A percentile compares a stretch with the other conserved stretches of the same genome.
Conservation (phyloP, 1,284 basidiomycete species). For the Lentinus polychrous region DNA sequence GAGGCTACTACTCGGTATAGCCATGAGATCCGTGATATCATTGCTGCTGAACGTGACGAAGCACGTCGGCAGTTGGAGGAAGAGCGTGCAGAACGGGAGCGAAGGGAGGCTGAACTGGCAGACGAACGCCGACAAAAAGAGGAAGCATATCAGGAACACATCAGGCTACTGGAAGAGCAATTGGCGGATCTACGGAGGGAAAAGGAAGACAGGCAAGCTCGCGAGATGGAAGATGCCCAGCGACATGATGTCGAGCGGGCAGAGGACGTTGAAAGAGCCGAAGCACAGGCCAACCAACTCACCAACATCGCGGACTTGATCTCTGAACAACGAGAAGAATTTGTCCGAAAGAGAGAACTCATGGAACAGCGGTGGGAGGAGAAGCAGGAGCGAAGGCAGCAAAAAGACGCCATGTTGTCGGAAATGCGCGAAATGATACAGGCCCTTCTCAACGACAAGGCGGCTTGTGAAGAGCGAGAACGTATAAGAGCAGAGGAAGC, state of each 20-base stretch:
- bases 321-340: slow-evolving; percentile 52
- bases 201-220: slow-evolving; percentile 49
- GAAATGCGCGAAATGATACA: slow-evolving; percentile 53
- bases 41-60: slow-evolving; percentile 54
- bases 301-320: slow-evolving; percentile 62
- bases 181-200: slow-evolving; percentile 50
- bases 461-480: slow-evolving; percentile 38
- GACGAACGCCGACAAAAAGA: slow-evolving; percentile 34
- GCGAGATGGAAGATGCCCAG: slow-evolving; percentile 52
- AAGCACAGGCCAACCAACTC: slow-evolving; percentile 51
- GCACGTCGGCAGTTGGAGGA: slow-evolving; percentile 45
- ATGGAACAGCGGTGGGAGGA: slow-evolving; percentile 53
- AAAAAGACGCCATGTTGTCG: slow-evolving; percentile 46
- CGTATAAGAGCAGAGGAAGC: slow-evolving; percentile 39
- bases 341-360: slow-evolving; percentile 46
- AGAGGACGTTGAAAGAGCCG: slow-evolving; percentile 51
- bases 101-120: slow-evolving; percentile 38
- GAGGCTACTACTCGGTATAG: slow-evolving; percentile 49
- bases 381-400: slow-evolving; percentile 45
- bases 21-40: slow-evolving; percentile 48
- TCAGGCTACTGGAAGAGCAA: slow-evolving; percentile 55
- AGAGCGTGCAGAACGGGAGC: slow-evolving; percentile 44
- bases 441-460: slow-evolving; percentile 46
- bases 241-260: slow-evolving; percentile 48
- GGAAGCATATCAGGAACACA: slow-evolving; percentile 47